Evolutionary conservation across 495 filamentous ascomycete genomes (phyloP).

Genomic region (Barbatosphaeria neglecta): DNA sequence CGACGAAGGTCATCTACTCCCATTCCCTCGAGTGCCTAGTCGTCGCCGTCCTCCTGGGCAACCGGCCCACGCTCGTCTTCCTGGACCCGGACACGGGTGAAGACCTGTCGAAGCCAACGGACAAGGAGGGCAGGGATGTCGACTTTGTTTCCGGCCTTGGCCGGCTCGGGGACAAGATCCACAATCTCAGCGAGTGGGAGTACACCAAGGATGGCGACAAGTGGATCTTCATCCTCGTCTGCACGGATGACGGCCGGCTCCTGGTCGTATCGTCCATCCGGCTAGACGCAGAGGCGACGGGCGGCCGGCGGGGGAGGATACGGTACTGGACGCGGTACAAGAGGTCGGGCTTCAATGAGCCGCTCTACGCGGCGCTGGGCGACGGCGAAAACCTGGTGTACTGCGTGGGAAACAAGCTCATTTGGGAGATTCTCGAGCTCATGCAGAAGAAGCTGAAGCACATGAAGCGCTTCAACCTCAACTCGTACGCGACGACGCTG

Average conservation of each 20-base stretch:
- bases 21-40: slow-evolving; percentile 38
- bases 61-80: slow-evolving; percentile 29
- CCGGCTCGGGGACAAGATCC: slow-evolving; percentile 23
- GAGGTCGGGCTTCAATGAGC: slow-evolving; percentile 20
- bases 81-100: slow-evolving; percentile 35
- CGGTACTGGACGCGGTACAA: slow-evolving; percentile 33
- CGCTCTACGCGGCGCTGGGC: slow-evolving; percentile 30
- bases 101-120: slow-evolving; percentile 27
- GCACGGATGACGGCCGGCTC: slow-evolving; percentile 27
- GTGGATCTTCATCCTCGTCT: slow-evolving; percentile 35
- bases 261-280: slow-evolving; percentile 30
- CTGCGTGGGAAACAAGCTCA: slow-evolving; percentile 25
- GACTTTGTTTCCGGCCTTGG: slow-evolving; percentile 32
- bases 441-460: slow-evolving; percentile 30
- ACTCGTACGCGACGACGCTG: slow-evolving; percentile 31
- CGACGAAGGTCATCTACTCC: slow-evolving; percentile 43
- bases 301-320: slow-evolving; percentile 12
- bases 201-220: slow-evolving; percentile 23
- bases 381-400: slow-evolving; percentile 33
- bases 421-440: slow-evolving; percentile 34
- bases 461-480: slow-evolving; percentile 22
- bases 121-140: slow-evolving; percentile 16
- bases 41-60: slow-evolving; percentile 29
- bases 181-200: slow-evolving; percentile 34
- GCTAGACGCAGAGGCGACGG: slow-evolving; percentile 3